Conservation (phyloP, 495 filamentous ascomycete genomes). For the Penicillium herquei region DNA sequence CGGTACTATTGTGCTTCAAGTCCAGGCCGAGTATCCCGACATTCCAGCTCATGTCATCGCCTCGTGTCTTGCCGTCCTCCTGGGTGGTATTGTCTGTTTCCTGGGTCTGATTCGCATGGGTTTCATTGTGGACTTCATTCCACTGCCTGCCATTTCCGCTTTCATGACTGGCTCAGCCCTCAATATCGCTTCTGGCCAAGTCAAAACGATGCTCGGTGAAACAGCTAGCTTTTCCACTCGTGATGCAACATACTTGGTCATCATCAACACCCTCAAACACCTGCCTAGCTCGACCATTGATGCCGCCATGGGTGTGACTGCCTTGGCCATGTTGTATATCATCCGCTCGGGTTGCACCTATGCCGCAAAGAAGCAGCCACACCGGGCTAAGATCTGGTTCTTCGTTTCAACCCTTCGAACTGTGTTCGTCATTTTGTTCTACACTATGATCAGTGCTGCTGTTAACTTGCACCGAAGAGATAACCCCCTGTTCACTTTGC, state of each 20-base stretch:
- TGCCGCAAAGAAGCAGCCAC: conserved; percentile 65
- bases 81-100: conserved; percentile 76
- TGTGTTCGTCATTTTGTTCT: conserved; percentile 89
- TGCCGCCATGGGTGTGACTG: conserved; percentile 87
- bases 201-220: conserved; percentile 83
- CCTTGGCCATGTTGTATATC: conserved; percentile 76
- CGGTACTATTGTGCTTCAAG: conserved; percentile 71
- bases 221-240: conserved; percentile 66
- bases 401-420: conserved; percentile 87
- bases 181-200: conserved; percentile 87
- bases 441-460: conserved; percentile 87
- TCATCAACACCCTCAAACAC: conserved; percentile 84
- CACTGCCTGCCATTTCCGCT: conserved; percentile 84
- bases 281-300: conserved; percentile 71
- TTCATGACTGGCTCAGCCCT: conserved; percentile 99
- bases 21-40: conserved; percentile 56
- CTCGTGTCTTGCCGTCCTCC: conserved; percentile 75
- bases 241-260: conserved; percentile 75
- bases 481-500: conserved; percentile 58
- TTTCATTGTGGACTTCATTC: conserved; percentile 95
- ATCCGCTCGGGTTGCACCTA: conserved; percentile 70
- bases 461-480: conserved; percentile 62
- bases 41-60: conserved; percentile 63
- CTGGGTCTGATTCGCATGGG: conserved; percentile 79
- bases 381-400: conserved; percentile 75